Conservation (phyloP, 2,329 filamentous ascomycete genomes). For the Alternaria infectoria region DNA sequence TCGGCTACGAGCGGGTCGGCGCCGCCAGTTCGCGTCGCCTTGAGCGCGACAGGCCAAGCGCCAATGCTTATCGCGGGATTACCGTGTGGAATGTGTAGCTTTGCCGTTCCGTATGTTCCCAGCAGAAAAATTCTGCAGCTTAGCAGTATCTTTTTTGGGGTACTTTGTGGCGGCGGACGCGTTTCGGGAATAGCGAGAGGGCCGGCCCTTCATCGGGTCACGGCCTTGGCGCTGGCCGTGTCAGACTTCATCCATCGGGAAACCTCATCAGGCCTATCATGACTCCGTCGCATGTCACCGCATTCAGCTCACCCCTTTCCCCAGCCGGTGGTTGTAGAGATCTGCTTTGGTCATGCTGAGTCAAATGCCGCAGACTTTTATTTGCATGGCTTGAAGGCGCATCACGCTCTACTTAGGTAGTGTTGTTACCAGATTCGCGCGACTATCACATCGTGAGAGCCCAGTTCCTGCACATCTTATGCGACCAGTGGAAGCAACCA, state of each 20-base stretch:
- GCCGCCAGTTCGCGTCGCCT: conserved; percentile 16
- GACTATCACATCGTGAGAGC: not conserved
- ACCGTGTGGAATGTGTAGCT: conserved; percentile 7
- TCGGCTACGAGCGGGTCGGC: conserved; percentile 33
- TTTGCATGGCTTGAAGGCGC: not conserved
- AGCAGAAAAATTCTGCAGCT: conserved; percentile 36
- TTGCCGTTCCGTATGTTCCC: conserved; percentile 15
- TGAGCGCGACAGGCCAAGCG: conserved; percentile 13
- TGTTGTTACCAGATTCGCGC: not conserved
- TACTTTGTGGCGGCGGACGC: conserved; percentile 20
- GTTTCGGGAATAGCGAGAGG: conserved; percentile 23
- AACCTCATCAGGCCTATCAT: conserved; percentile 3
- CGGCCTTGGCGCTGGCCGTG: conserved; percentile 17
- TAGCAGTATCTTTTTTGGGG: conserved; percentile 18
- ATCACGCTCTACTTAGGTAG: not conserved
- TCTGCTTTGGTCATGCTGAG: not conserved
- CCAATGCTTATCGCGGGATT: conserved; percentile 4
- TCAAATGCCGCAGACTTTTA: not conserved
- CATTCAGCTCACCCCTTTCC: not conserved
- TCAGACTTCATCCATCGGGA: conserved; percentile 7
- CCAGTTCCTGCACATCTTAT: not conserved
- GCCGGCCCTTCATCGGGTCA: conserved; percentile 34
- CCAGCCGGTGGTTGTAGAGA: not conserved
- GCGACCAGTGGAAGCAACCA: not conserved
- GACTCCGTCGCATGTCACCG: not conserved